Conservation (phyloP, 495 filamentous ascomycete species). For the Tirmania nivea region DNA sequence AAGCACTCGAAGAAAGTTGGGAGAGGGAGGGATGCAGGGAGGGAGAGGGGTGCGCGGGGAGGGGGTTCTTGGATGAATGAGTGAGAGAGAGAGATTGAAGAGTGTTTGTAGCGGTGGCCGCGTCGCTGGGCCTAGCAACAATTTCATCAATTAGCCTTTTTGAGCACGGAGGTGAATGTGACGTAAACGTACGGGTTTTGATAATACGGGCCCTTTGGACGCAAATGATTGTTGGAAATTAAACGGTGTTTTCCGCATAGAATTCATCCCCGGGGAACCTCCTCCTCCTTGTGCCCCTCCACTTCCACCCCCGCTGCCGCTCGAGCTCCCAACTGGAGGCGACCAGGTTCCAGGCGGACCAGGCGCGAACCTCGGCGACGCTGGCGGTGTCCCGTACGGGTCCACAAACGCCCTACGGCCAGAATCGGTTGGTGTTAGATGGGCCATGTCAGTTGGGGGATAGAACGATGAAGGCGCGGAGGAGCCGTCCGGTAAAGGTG, state of each 20-base stretch:
- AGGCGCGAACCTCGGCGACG: conserved; percentile 21
- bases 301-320: background rate
- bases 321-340: background rate
- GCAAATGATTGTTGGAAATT: conserved; percentile 80
- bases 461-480: conserved; percentile 30
- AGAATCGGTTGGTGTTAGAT: conserved; percentile 28
- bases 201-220: conserved; percentile 42
- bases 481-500: conserved; percentile 28
- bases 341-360: conserved; percentile 8
- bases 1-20: conserved; percentile 73
- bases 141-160: conserved; percentile 1
- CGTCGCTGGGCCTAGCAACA: conserved; percentile 73
- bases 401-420: conserved; percentile 18
- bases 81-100: conserved; percentile 84
- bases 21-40: conserved; percentile 87
- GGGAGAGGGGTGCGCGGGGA: conserved; percentile 59
- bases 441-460: conserved; percentile 42
- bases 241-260: conserved; percentile 38
- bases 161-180: background rate
- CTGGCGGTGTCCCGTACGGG: conserved; percentile 1
- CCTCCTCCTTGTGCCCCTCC: background rate
- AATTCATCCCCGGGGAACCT: no score
- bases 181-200: conserved; percentile 46
- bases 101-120: conserved; percentile 95
- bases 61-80: conserved; percentile 95